A percentile compares a stretch with the other conserved stretches of the same genome.
These are phyloP conservation scores for Narthecium ossifragum DNA, from an alignment of 106 monocot genomes.

Conservation along the genomic window DNA sequence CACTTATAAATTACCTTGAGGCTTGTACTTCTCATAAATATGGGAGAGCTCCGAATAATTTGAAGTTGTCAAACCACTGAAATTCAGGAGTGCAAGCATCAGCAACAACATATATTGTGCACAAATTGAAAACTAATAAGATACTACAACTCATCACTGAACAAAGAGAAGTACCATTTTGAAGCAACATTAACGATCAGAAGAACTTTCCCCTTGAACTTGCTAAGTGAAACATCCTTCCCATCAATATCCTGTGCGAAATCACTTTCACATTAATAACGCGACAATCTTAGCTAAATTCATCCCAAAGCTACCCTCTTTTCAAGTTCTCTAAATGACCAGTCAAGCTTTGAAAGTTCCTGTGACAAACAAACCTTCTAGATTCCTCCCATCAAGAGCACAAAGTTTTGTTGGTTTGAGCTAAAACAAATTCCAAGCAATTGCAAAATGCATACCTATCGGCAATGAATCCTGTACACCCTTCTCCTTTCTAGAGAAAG, in stretches of 20 bases:
- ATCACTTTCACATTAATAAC: background rate
- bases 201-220: conserved; percentile 86
- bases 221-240: conserved; percentile 81
- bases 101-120: no score
- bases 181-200: conserved; percentile 99
- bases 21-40: conserved; percentile 89
- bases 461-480: no score
- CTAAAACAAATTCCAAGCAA: background rate
- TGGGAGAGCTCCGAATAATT: conserved; percentile 96
- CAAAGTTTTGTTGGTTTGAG: no score
- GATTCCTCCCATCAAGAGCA: no score
- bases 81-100: conserved; percentile 2
- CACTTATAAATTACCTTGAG: conserved; percentile 63
- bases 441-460: no score
- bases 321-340: background rate
- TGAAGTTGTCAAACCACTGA: conserved; percentile 86
- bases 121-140: background rate
- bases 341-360: background rate
- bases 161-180: conserved; percentile 50
- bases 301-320: background rate
- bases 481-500: no score
- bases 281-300: background rate
- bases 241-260: conserved; percentile 84
- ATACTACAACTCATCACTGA: background rate
- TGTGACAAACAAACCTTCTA: no score